Conservation (phyloP, 208 protist species). For the Crithidia thermophila region DNA sequence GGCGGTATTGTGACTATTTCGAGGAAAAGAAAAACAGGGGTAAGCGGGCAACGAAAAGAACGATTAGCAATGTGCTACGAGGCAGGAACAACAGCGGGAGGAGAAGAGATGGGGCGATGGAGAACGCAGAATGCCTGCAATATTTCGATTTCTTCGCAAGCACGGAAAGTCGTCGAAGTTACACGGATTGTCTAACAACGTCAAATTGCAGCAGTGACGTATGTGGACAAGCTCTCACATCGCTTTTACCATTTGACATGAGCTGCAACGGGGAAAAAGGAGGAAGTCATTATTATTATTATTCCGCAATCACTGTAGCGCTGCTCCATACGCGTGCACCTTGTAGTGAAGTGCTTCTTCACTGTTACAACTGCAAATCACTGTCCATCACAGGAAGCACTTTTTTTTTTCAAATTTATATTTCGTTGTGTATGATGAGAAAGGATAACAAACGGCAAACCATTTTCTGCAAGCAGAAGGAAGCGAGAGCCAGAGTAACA, state of each 20-base stretch:
- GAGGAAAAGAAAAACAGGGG: neutral
- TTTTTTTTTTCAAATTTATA: neutral
- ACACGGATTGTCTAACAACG: too few relatives aligned
- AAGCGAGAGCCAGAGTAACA: conserved; percentile 1
- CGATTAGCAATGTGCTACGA: neutral
- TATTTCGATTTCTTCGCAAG: neutral
- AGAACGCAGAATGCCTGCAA: neutral
- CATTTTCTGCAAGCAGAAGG: conserved; percentile 1
- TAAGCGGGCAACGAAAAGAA: neutral
- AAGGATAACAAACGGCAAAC: neutral
- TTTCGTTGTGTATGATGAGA: neutral
- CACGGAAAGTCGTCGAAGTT: neutral
- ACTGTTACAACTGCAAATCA: too few relatives aligned
- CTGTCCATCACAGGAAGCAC: too few relatives aligned
- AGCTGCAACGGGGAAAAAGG: too few relatives aligned
- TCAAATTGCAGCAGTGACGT: too few relatives aligned
- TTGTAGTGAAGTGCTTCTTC: too few relatives aligned
- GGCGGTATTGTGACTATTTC: neutral
- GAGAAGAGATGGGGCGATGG: neutral
- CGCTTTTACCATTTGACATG: too few relatives aligned
- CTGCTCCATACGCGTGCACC: too few relatives aligned
- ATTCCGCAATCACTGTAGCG: too few relatives aligned
- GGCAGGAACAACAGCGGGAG: neutral
- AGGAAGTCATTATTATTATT: too few relatives aligned
- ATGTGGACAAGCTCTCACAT: too few relatives aligned